Evolutionary conservation across 139 green algal genomes (phyloP).

Genomic region (Medakamo hakoo): DNA sequence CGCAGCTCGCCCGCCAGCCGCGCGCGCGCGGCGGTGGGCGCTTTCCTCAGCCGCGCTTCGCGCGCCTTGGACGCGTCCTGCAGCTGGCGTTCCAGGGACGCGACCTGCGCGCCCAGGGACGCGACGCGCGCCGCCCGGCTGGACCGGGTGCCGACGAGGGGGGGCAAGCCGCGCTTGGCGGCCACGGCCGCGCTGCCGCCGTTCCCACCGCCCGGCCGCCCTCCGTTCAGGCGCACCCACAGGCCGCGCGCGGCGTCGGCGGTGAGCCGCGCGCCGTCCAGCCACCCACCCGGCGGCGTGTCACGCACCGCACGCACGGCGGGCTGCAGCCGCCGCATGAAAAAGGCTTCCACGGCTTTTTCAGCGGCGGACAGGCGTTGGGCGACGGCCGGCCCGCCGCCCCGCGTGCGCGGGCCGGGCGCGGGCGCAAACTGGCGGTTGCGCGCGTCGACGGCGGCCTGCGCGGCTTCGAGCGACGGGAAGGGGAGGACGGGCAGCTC

Average conservation of each 20-base stretch:
- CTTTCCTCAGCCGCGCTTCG: slow-evolving; percentile 54
- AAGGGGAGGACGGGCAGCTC: slow-evolving; percentile 44
- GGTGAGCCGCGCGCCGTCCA: slow-evolving; percentile 28
- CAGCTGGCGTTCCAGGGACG: slow-evolving; percentile 57
- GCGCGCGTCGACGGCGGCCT: slow-evolving; percentile 40
- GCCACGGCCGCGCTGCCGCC: slow-evolving; percentile 1
- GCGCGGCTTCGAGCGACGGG: slow-evolving; percentile 21
- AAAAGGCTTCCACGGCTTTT: slow-evolving; percentile 49
- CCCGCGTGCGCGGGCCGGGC: slow-evolving; percentile 6
- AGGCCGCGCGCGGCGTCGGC: slow-evolving; percentile 40
- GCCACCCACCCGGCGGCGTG: slow-evolving; percentile 23
- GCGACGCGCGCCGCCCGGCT: slow-evolving; percentile 17
- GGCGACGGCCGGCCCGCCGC: slow-evolving; percentile 2
- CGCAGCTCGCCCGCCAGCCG: slow-evolving; percentile 56
- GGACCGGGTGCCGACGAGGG: slow-evolving; percentile 23
- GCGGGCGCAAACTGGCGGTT: slow-evolving; percentile 26
- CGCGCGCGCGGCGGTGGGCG: slow-evolving; percentile 28
- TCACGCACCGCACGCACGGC: slow-evolving; percentile 26
- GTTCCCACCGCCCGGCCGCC: slow-evolving; percentile 5
- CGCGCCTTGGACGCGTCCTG: slow-evolving; percentile 69
- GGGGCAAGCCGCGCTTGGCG: slow-evolving; percentile 28
- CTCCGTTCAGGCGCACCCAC: slow-evolving; percentile 66
- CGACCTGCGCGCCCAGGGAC: slow-evolving; percentile 39
- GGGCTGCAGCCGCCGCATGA: slow-evolving; percentile 34
- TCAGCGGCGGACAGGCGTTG: slow-evolving; percentile 45